Percentiles rank a stretch among this genome's conserved stretches.
Evolutionary conservation across 2,329 filamentous ascomycete species (phyloP).

Genomic region (Ophiocordyceps australis): DNA sequence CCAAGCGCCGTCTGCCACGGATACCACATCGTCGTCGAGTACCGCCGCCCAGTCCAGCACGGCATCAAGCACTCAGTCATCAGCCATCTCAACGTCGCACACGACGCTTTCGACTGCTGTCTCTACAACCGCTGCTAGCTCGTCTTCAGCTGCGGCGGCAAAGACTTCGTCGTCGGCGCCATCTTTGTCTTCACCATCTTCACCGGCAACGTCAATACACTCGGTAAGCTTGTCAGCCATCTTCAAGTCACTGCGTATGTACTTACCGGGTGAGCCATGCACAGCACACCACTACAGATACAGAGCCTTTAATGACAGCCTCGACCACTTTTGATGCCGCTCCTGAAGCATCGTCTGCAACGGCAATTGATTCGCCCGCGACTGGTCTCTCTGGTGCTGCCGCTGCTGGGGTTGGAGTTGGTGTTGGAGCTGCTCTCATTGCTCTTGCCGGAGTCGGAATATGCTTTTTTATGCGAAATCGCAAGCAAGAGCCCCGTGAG

Average conservation of each 20-base stretch:
- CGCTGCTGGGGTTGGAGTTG: slow-evolving; percentile 30
- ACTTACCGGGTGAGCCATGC: too few species aligned
- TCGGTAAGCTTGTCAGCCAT: too few species aligned
- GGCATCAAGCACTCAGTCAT: neutral
- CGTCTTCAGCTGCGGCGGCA: neutral
- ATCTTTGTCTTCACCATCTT: neutral
- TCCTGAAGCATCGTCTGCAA: slow-evolving; percentile 3
- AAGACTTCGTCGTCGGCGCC: neutral
- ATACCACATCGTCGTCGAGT: neutral
- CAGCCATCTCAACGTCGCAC: neutral
- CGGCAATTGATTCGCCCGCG: slow-evolving; percentile 1
- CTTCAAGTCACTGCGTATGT: too few species aligned
- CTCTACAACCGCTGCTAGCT: neutral
- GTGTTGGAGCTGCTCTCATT: slow-evolving; percentile 21
- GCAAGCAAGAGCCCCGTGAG: slow-evolving; percentile 7
- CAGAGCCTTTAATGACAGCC: neutral
- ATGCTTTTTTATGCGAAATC: slow-evolving; percentile 16
- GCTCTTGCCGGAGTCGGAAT: slow-evolving; percentile 18
- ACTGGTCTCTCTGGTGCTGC: slow-evolving; percentile 21
- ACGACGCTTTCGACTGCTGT: neutral
- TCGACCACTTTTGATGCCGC: slow-evolving; percentile 1
- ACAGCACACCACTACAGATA: slow-evolving; percentile 1
- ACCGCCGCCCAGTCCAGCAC: neutral
- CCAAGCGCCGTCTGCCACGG: neutral
- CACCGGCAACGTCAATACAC: neutral